Evolutionary conservation across 306 rosid species (phyloP), one percentile per base, ranked within the genome.

Genomic region (Hippophae gyantsensis): DNA sequence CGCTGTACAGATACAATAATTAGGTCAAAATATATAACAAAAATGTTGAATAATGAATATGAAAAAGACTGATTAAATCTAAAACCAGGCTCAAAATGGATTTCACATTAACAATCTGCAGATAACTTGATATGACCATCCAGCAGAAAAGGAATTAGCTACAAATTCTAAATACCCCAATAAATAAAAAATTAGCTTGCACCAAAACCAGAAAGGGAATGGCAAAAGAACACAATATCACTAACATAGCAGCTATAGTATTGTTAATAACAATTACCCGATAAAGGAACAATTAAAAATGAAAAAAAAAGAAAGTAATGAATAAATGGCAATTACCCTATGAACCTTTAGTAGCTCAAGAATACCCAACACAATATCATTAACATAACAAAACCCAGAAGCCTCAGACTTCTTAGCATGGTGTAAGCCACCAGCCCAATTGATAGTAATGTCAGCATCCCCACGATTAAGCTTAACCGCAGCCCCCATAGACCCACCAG

Each of bases 271-370:
- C 38, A 32, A 32, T 32, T 4, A 32, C 38, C 2, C 38, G 4
- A 49, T 5, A 0, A n/a, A 10, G 23, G 7, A 49, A 14, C 53
- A 49, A 47, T 32, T 1, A 48, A 42, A 26, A 52, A 59, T 51
- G 43, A 2, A 0, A 52, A 12, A 5, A 9, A 13, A 10, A 50
- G 44, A 1, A 8, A 40, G 26, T 42, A 1, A 13, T 26, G 26
- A 12, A 25, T n/a, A 13, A 13, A 46, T 55, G 8, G 18, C 1
- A 3, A 46, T 52, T 79, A 89, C 97, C 95, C 69, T 86, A 72
- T 89, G 95, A 71, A 78, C 80, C 71, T 89, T 89, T 69, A 89
- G 97, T 6, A 89, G 92, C 81, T 89, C 97, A 23, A 89, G 93
- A 58, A 89, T 86, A 11, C 95, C 97, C 5, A 89, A 85, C 1